Evolutionary conservation across 148 eudicot genomes (phyloP).

Genomic region (Rhododendron griersonianum): DNA sequence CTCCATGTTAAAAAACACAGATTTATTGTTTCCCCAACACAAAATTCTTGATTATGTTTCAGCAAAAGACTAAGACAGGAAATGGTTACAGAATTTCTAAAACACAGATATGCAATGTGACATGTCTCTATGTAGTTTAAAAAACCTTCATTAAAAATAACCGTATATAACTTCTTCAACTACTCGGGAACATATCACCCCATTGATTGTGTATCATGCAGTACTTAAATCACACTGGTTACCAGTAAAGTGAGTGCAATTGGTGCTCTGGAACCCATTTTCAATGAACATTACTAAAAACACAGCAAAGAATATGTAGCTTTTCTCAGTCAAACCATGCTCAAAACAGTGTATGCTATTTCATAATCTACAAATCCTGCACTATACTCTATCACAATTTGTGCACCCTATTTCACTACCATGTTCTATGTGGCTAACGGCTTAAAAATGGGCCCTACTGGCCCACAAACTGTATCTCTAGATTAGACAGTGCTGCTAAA

Average conservation of each 20-base stretch:
- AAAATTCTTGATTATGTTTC: not conserved
- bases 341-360: too few species aligned
- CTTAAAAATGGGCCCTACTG: too few species aligned
- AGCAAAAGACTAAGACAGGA: not conserved
- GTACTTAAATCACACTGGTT: not conserved
- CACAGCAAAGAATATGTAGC: too few species aligned
- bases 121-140: not conserved
- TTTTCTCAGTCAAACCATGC: too few species aligned
- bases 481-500: too few species aligned
- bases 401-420: too few species aligned
- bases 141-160: not conserved
- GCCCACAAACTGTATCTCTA: too few species aligned
- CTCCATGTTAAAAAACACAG: not conserved
- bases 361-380: too few species aligned
- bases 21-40: not conserved
- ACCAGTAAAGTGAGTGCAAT: not conserved
- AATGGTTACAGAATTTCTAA: not conserved
- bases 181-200: not conserved
- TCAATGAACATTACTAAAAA: too few species aligned
- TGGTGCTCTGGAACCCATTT: not conserved
- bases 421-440: too few species aligned
- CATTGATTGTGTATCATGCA: not conserved
- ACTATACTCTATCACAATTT: too few species aligned
- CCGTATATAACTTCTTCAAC: not conserved
- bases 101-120: not conserved